Base-by-base conservation (phyloP, 306 rosid genomes). In the Cucumis melo region DNA sequence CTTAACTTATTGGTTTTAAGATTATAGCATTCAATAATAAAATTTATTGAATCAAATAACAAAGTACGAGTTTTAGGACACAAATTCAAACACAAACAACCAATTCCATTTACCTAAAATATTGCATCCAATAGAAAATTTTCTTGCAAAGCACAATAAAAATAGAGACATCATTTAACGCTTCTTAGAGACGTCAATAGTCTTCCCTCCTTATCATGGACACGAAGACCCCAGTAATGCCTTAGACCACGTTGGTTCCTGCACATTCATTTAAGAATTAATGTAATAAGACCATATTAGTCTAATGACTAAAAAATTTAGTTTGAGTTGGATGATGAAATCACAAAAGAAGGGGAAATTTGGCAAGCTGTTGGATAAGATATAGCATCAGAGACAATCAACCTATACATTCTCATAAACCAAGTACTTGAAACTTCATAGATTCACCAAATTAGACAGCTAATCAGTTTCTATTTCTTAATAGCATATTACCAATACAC, bases 101-200 rank as follows among this genome's bases (percentile, higher is more conserved):
- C 17, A 73, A 29, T 70, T 7, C 15, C 20, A 39, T 36, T 65
- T 9, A 66, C 20, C 53, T 27, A 71, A n/a, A n/a, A 14, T 48
- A 48, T 71, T 46, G 58, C 58, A 71, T 67, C 58, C 58, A 71
- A 46, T 58, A 46, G 42, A 48, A 23, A 44, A 70, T 5, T 42
- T 1, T 6, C 59, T 48, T 24, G 59, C 59, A 71, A 71, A 27
- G 16, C 9, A 11, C 27, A 11, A 27, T 27, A 27, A 27, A 61
- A 17, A 61, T 6, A 17, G 15, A 8, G n/a, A n/a, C 11, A 6
- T 51, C 5, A 2, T 66, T 86, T 79, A 91, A 74, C 97, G 99
- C 89, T 94, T 94, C 91, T 94, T 97, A n/a, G n/a, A n/a, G n/a
- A n/a, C n/a, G n/a, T n/a, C 97, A 72, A 92, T 97, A 77, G 99